Evolutionary conservation across 116 monocot species (phyloP).

Genomic region (Iris pallida): DNA sequence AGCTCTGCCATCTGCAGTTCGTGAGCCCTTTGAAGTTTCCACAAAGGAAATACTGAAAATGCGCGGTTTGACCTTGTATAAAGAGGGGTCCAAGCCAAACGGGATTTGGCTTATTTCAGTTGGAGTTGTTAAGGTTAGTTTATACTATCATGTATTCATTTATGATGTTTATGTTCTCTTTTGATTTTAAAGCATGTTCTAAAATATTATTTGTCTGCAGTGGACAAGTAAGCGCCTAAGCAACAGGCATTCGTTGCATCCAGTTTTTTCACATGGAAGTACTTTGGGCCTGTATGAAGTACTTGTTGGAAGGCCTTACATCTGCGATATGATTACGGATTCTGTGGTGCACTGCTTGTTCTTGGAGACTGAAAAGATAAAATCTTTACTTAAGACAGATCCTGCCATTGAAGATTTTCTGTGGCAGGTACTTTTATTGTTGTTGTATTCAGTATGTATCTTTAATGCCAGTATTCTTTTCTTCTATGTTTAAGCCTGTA

Average conservation of each 20-base stretch:
- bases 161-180: constrained; percentile 3
- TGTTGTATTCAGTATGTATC: neutral
- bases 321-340: constrained; percentile 87
- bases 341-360: constrained; percentile 93
- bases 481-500: too few species aligned
- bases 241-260: constrained; percentile 74
- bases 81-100: constrained; percentile 73
- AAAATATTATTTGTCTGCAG: constrained; percentile 27
- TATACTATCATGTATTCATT: neutral
- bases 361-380: constrained; percentile 82
- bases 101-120: constrained; percentile 88
- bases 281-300: constrained; percentile 96
- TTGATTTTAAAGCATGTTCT: neutral
- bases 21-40: constrained; percentile 45
- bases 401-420: constrained; percentile 73
- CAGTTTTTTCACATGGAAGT: constrained; percentile 85
- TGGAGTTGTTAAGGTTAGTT: constrained; percentile 80
- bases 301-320: constrained; percentile 75
- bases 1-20: constrained; percentile 53
- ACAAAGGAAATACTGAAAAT: constrained; percentile 72
- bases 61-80: constrained; percentile 56
- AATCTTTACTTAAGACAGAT: constrained; percentile 42
- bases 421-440: constrained; percentile 68
- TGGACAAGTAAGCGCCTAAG: constrained; percentile 62
- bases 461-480: too few species aligned